Evolutionary conservation across 257 asterid genomes (phyloP).

Genomic region (Solanum sejunctum): DNA sequence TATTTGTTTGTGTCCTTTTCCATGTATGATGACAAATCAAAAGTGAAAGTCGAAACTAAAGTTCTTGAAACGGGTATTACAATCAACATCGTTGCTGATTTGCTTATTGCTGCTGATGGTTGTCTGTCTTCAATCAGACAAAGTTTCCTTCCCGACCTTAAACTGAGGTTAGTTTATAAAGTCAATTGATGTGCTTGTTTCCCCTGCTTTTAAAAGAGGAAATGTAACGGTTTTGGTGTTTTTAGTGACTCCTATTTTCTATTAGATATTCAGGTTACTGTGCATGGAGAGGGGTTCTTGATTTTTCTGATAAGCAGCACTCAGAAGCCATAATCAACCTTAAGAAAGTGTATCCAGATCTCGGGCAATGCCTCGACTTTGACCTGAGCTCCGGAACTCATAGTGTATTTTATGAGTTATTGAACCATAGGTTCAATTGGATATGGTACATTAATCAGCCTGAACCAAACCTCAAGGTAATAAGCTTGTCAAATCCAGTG

Average conservation of each 20-base stretch:
- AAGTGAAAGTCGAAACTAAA: slow-evolving; percentile 25
- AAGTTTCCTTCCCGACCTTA: slow-evolving; percentile 45
- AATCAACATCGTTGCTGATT: slow-evolving; percentile 30
- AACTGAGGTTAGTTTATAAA: slow-evolving; percentile 42
- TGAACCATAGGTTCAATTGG: slow-evolving; percentile 69
- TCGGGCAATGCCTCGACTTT: slow-evolving; percentile 68
- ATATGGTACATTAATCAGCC: slow-evolving; percentile 84
- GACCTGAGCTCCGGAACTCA: slow-evolving; percentile 55
- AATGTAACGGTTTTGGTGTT: not conserved
- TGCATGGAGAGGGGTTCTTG: slow-evolving; percentile 93
- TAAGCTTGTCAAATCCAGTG: not conserved
- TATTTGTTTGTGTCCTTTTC: slow-evolving; percentile 32
- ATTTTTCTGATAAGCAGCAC: slow-evolving; percentile 38
- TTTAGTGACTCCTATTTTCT: not conserved
- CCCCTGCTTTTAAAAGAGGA: not conserved
- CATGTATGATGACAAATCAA: slow-evolving; percentile 25
- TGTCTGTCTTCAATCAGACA: slow-evolving; percentile 52
- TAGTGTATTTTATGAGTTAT: slow-evolving; percentile 52
- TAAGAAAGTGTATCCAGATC: slow-evolving; percentile 60
- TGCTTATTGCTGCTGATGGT: slow-evolving; percentile 84
- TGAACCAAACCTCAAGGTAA: slow-evolving; percentile 69
- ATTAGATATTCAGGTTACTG: slow-evolving; percentile 83
- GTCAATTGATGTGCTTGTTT: not conserved
- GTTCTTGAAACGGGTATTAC: slow-evolving; percentile 33
- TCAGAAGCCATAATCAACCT: slow-evolving; percentile 45